A percentile compares a stretch with the other conserved stretches of the same genome.
Evolutionary conservation across 202 grass and related monocot species (phyloP).

Genomic region (Bolboschoenoplectus hybrid): DNA sequence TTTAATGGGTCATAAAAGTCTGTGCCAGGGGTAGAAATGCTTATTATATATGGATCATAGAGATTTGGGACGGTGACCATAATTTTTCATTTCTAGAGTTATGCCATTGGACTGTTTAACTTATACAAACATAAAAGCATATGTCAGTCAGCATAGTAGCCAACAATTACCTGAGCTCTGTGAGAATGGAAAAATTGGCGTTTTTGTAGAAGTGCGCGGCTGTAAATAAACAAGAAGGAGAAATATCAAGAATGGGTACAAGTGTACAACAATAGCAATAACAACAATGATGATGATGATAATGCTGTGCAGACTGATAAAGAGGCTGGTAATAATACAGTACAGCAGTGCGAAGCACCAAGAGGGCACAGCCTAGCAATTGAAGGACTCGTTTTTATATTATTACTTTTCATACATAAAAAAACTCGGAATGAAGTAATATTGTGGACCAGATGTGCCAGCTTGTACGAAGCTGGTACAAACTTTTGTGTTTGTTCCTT

Average conservation of each 20-base stretch:
- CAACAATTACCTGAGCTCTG: slow-evolving; percentile 66
- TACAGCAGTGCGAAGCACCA: slow-evolving; percentile 10
- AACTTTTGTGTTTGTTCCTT: background rate
- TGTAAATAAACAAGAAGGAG: slow-evolving; percentile 52
- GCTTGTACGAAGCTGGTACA: background rate
- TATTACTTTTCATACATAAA: background rate
- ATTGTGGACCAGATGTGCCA: slow-evolving; percentile 19
- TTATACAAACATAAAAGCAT: background rate
- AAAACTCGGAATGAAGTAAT: background rate
- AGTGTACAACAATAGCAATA: background rate
- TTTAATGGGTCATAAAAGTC: background rate
- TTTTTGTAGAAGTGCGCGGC: slow-evolving; percentile 64
- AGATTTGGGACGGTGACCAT: background rate
- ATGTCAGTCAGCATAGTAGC: background rate
- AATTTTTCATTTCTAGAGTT: slow-evolving; percentile 8
- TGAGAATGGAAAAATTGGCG: slow-evolving; percentile 91
- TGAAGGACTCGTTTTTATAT: slow-evolving; percentile 1
- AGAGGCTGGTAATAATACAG: background rate
- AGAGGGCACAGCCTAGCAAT: background rate
- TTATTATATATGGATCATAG: background rate
- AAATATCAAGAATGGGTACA: slow-evolving; percentile 29
- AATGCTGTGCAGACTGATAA: background rate
- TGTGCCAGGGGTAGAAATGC: background rate
- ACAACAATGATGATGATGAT: slow-evolving; percentile 13
- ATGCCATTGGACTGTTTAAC: background rate